A percentile compares a stretch with the other conserved stretches of the same genome.
Conservation (phyloP, 2,329 filamentous ascomycete species). For the Dothideomycetidae sp. region DNA sequence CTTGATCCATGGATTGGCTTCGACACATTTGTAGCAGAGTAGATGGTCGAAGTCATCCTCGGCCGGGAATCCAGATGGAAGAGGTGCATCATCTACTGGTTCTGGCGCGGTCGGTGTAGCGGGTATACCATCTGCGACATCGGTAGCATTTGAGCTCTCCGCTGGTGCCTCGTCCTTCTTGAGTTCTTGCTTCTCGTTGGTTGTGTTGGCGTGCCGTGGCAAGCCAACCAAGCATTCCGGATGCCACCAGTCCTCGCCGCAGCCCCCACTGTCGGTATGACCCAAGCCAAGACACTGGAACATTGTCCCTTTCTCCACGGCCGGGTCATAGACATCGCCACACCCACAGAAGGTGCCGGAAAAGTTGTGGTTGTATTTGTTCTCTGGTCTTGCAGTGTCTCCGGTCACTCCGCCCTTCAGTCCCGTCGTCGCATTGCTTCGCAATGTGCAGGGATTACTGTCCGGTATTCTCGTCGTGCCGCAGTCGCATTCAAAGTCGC, state of each 20-base stretch:
- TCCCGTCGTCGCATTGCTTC: conserved; percentile 57
- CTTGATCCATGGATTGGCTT: conserved; percentile 83
- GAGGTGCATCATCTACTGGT: conserved; percentile 36
- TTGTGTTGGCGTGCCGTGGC: conserved; percentile 50
- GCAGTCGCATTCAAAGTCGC: conserved; percentile 93
- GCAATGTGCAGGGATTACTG: conserved; percentile 58
- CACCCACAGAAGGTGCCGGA: conserved; percentile 86
- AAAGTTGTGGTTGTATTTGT: conserved; percentile 95
- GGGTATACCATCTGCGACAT: conserved; percentile 23
- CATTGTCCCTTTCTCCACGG: conserved; percentile 91
- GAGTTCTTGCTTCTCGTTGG: conserved; percentile 8
- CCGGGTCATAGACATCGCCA: conserved; percentile 70
- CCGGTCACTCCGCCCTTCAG: conserved; percentile 63
- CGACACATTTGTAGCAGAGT: conserved; percentile 86
- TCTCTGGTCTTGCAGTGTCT: conserved; percentile 55
- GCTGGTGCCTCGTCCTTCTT: conserved; percentile 13
- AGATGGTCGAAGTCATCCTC: conserved; percentile 85
- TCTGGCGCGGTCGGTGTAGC: conserved; percentile 27
- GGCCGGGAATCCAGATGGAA: conserved; percentile 67
- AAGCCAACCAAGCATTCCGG: conserved; percentile 80
- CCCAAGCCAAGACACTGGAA: conserved; percentile 89
- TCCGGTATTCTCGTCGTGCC: conserved; percentile 65
- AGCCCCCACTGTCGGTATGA: conserved; percentile 65
- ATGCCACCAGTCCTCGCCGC: conserved; percentile 97
- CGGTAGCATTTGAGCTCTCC: conserved; percentile 15